A percentile compares a stretch with the other conserved stretches of the same genome.
These are phyloP conservation scores for Curvularia lunata DNA, from an alignment of 2,329 filamentous ascomycete genomes.

Conservation along the genomic window DNA sequence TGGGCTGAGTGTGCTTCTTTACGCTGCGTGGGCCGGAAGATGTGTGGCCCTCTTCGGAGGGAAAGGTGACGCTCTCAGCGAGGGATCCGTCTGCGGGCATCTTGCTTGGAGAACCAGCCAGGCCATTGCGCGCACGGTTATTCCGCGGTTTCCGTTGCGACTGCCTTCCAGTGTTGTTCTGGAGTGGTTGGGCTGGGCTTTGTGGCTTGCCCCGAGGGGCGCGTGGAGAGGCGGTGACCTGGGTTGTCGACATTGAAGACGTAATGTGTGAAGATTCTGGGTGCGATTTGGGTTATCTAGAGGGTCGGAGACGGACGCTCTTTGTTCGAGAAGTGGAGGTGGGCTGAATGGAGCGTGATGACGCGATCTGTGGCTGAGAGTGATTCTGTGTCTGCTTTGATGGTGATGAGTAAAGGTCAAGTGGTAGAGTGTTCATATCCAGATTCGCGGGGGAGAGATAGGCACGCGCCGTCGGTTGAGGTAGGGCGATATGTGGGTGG, in stretches of 20 bases:
- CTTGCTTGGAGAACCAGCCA: constrained; percentile 25
- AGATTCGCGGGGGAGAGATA: constrained; percentile 33
- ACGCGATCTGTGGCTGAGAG: constrained; percentile 25
- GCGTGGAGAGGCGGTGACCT: constrained; percentile 44
- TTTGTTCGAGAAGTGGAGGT: constrained; percentile 23
- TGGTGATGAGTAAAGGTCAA: constrained; percentile 27
- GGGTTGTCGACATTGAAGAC: constrained; percentile 44
- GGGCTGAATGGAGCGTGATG: constrained; percentile 30
- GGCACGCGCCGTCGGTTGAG: constrained; percentile 28
- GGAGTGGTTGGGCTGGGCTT: constrained; percentile 37
- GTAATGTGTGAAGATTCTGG: constrained; percentile 7
- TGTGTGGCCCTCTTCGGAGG: constrained; percentile 38
- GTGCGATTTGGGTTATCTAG: constrained; percentile 29
- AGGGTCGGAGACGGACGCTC: constrained; percentile 35
- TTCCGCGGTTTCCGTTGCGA: constrained; percentile 39
- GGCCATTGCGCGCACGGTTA: constrained; percentile 38
- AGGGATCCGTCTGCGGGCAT: constrained; percentile 22
- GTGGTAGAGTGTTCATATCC: constrained; percentile 46
- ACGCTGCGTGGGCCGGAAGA: constrained; percentile 31
- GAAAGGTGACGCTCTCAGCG: constrained; percentile 36
- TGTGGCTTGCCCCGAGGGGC: constrained; percentile 42
- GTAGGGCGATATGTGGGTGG: constrained; percentile 13
- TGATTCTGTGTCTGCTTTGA: constrained; percentile 29
- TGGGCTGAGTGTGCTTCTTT: constrained; percentile 43
- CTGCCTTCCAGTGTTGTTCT: constrained; percentile 35